Conservation (phyloP, 441 rosid species). For the Syzygium syzygioides region DNA sequence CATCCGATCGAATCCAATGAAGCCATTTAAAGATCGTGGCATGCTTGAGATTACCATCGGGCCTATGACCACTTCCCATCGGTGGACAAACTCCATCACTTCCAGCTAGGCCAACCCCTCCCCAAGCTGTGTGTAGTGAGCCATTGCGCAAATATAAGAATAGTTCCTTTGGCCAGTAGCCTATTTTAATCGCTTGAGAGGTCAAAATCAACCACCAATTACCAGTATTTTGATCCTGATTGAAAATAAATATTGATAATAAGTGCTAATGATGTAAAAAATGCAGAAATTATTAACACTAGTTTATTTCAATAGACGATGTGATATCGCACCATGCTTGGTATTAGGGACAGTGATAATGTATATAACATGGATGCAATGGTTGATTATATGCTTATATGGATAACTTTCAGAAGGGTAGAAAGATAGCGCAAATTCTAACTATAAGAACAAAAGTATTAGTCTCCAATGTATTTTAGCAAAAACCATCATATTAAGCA, state of each 20-base stretch:
- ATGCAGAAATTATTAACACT: background rate
- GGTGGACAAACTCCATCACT: background rate
- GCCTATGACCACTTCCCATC: constrained; percentile 5
- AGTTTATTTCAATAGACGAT: background rate
- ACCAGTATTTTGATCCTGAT: background rate
- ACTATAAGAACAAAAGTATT: background rate
- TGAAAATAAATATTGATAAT: background rate
- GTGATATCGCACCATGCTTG: background rate
- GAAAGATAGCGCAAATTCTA: background rate
- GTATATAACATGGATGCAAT: background rate
- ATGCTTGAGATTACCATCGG: background rate
- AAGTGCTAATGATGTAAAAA: background rate
- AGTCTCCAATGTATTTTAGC: background rate
- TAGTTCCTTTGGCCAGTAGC: constrained; percentile 2
- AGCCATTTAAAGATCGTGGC: background rate
- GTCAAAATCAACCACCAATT: background rate
- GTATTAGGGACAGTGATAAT: background rate
- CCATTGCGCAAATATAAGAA: background rate
- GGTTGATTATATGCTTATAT: background rate
- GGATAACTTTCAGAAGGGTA: background rate
- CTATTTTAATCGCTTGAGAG: background rate
- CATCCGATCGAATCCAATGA: background rate
- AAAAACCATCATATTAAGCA: background rate
- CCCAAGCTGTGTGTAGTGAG: background rate
- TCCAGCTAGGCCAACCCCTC: background rate